Evolutionary conservation across 306 rosid genomes (phyloP).

Genomic region (Acacia confusa): DNA sequence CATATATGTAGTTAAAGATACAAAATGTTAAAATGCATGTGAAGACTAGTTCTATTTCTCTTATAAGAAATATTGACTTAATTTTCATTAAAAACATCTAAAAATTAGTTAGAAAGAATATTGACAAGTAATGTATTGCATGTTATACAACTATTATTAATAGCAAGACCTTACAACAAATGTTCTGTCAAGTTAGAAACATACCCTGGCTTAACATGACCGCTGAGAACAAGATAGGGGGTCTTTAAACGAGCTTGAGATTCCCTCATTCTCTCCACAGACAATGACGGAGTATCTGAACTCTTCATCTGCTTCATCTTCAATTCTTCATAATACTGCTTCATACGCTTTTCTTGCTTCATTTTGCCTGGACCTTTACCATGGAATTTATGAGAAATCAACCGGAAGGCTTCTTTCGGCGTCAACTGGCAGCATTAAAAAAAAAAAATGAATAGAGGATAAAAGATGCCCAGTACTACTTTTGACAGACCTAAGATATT

Average conservation of each 20-base stretch:
- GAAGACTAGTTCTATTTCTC: neutral
- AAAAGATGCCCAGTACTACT: neutral
- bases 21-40: neutral
- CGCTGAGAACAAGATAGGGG: constrained; percentile 96
- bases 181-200: constrained; percentile 24
- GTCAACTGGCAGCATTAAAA: constrained; percentile 70
- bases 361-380: constrained; percentile 97
- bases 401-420: constrained; percentile 88
- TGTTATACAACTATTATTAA: neutral
- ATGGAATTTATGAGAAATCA: constrained; percentile 81
- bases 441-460: constrained; percentile 18
- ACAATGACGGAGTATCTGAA: constrained; percentile 84
- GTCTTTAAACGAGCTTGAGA: constrained; percentile 80
- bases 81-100: neutral
- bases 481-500: constrained; percentile 19
- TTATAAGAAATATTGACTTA: neutral
- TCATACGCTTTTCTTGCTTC: constrained; percentile 97
- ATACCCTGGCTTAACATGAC: constrained; percentile 95
- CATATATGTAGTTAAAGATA: neutral
- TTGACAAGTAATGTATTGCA: neutral
- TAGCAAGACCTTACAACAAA: constrained; percentile 3
- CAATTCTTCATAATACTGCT: constrained; percentile 83
- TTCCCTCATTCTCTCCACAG: constrained; percentile 96
- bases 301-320: constrained; percentile 95
- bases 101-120: neutral